Percentiles rank a stretch among this genome's conserved stretches.
Evolutionary conservation across 352 stramenopile species (phyloP).

Genomic region (Phytophthora citrophthora): DNA sequence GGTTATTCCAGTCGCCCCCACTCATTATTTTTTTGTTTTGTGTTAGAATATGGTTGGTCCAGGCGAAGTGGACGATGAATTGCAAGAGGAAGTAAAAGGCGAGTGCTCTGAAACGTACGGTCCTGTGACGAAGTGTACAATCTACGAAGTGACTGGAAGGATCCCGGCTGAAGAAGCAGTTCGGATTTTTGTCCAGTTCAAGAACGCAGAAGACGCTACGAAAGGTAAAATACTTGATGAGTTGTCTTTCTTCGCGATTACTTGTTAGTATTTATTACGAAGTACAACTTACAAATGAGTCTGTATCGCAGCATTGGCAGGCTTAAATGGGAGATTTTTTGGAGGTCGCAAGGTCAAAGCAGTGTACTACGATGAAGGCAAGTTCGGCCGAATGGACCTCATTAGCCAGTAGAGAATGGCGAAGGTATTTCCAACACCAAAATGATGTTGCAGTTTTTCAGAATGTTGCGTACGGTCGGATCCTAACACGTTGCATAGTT

Average conservation of each 20-base stretch:
- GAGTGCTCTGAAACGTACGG: conserved; percentile 89
- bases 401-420: conserved; percentile 37
- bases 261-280: too few relatives aligned
- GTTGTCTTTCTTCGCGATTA: too few relatives aligned
- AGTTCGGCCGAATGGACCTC: conserved; percentile 74
- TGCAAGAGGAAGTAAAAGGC: conserved; percentile 89
- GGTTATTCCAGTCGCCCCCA: background rate
- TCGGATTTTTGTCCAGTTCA: conserved; percentile 91
- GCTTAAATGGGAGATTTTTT: conserved; percentile 91
- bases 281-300: conserved; percentile 1
- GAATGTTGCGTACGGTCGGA: background rate
- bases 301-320: conserved; percentile 58
- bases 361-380: conserved; percentile 81
- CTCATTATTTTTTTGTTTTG: background rate
- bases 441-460: conserved; percentile 11
- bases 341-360: conserved; percentile 87
- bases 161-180: conserved; percentile 76
- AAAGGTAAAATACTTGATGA: conserved; percentile 61
- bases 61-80: conserved; percentile 88
- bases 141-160: conserved; percentile 67
- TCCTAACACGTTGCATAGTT: background rate
- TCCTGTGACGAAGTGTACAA: conserved; percentile 73
- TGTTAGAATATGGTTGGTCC: conserved; percentile 92
- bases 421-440: conserved; percentile 10
- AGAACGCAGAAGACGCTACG: conserved; percentile 62